Conservation (phyloP, 257 asterid genomes). For the Solanum infundibuliforme region DNA sequence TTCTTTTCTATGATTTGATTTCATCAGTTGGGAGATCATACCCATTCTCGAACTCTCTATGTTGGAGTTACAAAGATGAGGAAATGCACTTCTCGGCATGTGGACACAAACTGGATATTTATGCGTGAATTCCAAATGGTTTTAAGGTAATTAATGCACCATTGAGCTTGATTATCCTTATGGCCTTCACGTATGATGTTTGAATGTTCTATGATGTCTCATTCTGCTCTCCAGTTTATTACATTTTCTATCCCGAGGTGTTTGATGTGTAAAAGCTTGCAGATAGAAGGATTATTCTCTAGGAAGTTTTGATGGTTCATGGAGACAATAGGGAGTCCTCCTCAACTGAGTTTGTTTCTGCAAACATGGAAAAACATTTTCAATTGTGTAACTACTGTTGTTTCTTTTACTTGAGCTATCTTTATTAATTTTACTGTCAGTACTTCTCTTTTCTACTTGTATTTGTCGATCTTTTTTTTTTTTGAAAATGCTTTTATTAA, state of each 20-base stretch:
- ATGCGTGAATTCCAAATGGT: conserved; percentile 76
- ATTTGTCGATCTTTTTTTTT: background rate
- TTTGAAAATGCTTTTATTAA: background rate
- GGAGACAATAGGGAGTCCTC: background rate
- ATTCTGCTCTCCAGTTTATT: background rate
- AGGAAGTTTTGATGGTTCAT: background rate
- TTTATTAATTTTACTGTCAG: background rate
- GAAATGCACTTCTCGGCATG: conserved; percentile 53
- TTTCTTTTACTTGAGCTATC: background rate
- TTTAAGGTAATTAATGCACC: conserved; percentile 39
- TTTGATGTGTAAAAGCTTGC: background rate
- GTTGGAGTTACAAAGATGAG: conserved; percentile 72
- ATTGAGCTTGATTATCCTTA: background rate
- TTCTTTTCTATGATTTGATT: background rate
- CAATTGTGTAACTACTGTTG: background rate
- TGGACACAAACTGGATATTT: conserved; percentile 42
- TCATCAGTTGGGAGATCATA: conserved; percentile 57
- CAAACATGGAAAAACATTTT: background rate
- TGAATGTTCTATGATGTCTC: background rate
- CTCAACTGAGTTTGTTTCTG: background rate
- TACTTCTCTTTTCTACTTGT: background rate
- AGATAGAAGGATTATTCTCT: background rate
- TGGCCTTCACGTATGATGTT: background rate
- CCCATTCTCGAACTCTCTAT: conserved; percentile 33
- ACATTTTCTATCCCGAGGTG: background rate